A percentile compares a stretch with the other conserved stretches of the same genome.
Evolutionary conservation across 768 basidiomycete genomes (phyloP).

Genomic region (Naganishia antarctica): DNA sequence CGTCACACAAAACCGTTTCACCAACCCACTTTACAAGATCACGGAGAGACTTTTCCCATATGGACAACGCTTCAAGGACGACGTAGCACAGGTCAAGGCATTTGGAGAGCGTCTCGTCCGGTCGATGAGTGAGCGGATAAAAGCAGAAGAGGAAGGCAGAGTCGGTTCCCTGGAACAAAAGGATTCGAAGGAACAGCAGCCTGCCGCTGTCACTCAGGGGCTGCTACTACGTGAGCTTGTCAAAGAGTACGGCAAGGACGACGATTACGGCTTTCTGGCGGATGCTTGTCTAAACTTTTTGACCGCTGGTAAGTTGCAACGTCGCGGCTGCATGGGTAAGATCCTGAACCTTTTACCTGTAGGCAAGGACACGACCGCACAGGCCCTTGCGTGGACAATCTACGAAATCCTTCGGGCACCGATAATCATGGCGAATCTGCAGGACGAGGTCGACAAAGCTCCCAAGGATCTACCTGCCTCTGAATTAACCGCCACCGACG

Average conservation of each 20-base stretch:
- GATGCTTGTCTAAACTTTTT: constrained; percentile 35
- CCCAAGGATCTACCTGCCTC: constrained; percentile 3
- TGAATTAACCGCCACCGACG: constrained; percentile 13
- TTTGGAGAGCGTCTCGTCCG: constrained; percentile 28
- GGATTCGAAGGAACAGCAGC: not conserved
- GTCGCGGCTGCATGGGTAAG: not conserved
- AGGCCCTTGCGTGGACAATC: constrained; percentile 35
- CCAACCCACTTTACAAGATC: constrained; percentile 28
- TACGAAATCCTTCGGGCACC: constrained; percentile 33
- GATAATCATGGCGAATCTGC: not conserved
- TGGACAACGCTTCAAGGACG: constrained; percentile 15
- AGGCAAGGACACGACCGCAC: constrained; percentile 40
- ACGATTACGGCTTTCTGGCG: constrained; percentile 28
- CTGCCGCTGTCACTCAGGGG: not conserved
- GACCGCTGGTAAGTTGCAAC: constrained; percentile 34
- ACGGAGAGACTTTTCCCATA: constrained; percentile 22
- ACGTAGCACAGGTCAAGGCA: constrained; percentile 27
- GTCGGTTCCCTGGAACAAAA: not conserved
- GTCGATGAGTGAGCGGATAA: constrained; percentile 20
- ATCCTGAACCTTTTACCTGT: not conserved
- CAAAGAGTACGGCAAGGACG: constrained; percentile 15
- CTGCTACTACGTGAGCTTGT: constrained; percentile 28
- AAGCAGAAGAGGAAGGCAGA: constrained; percentile 20
- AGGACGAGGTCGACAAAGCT: constrained; percentile 9
- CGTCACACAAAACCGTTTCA: constrained; percentile 29